A percentile compares a stretch with the other conserved stretches of the same genome.
phyloP scores from a whole-genome alignment of 192 early-diverging fungal genomes.

The Linnemannia zychae region DNA sequence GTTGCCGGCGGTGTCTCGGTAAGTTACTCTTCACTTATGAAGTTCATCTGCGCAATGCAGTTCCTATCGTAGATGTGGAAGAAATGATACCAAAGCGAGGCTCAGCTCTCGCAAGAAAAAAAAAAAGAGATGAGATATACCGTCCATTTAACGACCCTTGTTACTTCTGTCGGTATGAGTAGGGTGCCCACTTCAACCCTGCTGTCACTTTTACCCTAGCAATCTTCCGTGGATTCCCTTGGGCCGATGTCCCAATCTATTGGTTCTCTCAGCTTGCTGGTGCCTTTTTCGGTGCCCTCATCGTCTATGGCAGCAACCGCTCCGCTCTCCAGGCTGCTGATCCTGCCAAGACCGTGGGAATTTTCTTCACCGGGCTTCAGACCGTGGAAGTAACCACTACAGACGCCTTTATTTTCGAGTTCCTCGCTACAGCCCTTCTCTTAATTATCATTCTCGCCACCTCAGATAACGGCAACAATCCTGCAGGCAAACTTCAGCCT shows the following conservation, averaged over 20 bases:
- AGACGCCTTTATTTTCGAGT: conserved; percentile 70
- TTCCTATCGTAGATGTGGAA: conserved; percentile 14
- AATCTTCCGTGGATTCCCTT: conserved; percentile 74
- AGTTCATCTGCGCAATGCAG: conserved; percentile 15
- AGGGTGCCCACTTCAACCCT: conserved; percentile 83
- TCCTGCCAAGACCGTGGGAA: conserved; percentile 61
- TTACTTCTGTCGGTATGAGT: conserved; percentile 8
- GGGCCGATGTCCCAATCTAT: conserved; percentile 73
- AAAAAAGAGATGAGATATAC: not conserved
- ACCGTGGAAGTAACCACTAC: conserved; percentile 59
- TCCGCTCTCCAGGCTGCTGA: conserved; percentile 66
- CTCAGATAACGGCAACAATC: conserved; percentile 65
- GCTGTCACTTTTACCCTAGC: conserved; percentile 77
- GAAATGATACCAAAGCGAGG: no score
- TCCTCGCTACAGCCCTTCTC: conserved; percentile 74
- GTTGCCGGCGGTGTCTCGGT: conserved; percentile 69
- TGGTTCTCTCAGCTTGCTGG: conserved; percentile 75
- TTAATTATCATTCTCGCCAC: conserved; percentile 72
- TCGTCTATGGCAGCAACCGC: conserved; percentile 71
- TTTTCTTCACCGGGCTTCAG: conserved; percentile 16
- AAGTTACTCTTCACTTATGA: conserved; percentile 24
- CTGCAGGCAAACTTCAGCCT: conserved; percentile 64
- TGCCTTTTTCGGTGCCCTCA: conserved; percentile 75
- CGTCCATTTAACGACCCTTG: conserved; percentile 9
- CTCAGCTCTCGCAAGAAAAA: not conserved